These are phyloP conservation scores for Rubia yunnanensis DNA, from an alignment of 257 asterid species.

Conservation along the genomic window DNA sequence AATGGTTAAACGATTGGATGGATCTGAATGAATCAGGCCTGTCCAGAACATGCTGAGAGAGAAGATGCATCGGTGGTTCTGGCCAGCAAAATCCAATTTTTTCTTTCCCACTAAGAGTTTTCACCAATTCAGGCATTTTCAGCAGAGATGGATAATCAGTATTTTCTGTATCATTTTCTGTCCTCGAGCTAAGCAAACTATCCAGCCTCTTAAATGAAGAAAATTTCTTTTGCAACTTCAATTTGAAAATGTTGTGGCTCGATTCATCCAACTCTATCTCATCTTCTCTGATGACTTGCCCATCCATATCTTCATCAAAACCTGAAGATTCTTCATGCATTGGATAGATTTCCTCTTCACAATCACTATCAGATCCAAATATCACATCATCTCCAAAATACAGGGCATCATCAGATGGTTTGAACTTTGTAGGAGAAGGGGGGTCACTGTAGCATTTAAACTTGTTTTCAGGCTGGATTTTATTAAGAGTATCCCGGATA, in stretches of 20 bases:
- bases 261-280: conserved; percentile 7
- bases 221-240: conserved; percentile 31
- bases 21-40: conserved; percentile 41
- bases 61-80: conserved; percentile 62
- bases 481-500: conserved; percentile 74
- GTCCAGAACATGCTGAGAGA: conserved; percentile 48
- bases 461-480: conserved; percentile 45
- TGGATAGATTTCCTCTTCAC: conserved; percentile 69
- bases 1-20: conserved; percentile 34
- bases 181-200: conserved; percentile 42
- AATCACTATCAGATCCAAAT: conserved; percentile 65
- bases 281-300: conserved; percentile 14
- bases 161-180: conserved; percentile 39
- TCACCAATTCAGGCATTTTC: conserved; percentile 30
- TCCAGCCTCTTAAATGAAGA: conserved; percentile 43
- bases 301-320: conserved; percentile 23
- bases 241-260: conserved; percentile 16
- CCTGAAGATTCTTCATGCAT: conserved; percentile 39
- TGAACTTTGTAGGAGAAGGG: conserved; percentile 78
- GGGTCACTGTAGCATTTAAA: conserved; percentile 84
- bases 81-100: conserved; percentile 95
- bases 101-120: conserved; percentile 56
- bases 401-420: conserved; percentile 55
- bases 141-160: conserved; percentile 24
- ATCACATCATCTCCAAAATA: conserved; percentile 54